Base-by-base conservation (phyloP, 768 basidiomycete species). In the Gelatoporia subvermispora region DNA sequence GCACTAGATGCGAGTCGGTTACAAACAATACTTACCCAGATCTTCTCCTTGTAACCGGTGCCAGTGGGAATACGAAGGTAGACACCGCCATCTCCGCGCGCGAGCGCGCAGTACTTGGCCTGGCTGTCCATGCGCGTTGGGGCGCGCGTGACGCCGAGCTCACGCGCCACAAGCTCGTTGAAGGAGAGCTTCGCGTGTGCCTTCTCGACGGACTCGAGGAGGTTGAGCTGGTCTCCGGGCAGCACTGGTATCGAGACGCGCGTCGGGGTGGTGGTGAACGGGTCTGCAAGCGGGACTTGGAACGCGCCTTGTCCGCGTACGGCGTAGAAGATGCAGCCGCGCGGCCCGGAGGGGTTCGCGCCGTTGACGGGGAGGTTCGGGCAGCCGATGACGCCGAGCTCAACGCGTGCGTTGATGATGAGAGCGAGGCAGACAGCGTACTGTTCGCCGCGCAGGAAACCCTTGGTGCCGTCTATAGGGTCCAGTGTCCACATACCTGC, bases 91-190 rank as follows among this genome's bases (percentile, higher is more conserved):
- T 95, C 88, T 0, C 94, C 93, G 36, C 94, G 72, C 4, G 84
- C 82, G 13, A 98, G 78, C 60, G 84, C 83, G 24, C 85, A 81
- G 57, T 98, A 98, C 68, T 98, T 99, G 1, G 93, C 93, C 65
- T 97, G 94, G 63, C 87, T 90, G 64, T 98, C 95, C 93, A 98
- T 96, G 17, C 91, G 75, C 15, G 82, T 72, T 8, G 88, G 83
- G 0, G 76, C 63, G 2, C 77, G 70, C 16, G 81, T 81, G 47
- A 96, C 76, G 2, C 76, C 76, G 21, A 97, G 71, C 4, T 84
- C 57, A 25, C 75, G 60, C 0, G 88, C 82, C 31, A 97, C 85
- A 18, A 74, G 75, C 28, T 80, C 79, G 60, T 87, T 93, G 66
- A 92, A 86, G 2, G 82, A 80, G 51, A 93, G 89, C n/a, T 92